Evolutionary conservation across 1,284 basidiomycete species (phyloP).

Genomic region (Apiotrichum montevideense): DNA sequence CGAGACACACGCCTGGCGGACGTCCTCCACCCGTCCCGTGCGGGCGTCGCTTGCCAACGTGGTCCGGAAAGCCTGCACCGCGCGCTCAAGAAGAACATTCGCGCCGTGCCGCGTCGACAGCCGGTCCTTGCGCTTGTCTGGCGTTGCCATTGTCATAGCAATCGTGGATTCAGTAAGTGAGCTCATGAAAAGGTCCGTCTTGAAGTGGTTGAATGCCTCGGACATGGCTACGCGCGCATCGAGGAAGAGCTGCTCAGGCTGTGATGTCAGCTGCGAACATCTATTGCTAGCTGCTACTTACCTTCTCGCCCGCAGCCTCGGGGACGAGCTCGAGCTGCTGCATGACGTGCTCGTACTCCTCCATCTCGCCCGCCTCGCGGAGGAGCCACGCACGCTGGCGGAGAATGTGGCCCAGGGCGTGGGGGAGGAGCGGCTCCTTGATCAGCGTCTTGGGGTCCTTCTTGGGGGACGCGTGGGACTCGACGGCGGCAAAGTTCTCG

Average conservation of each 20-base stretch:
- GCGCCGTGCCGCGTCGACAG: slow-evolving; percentile 57
- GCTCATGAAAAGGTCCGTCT: slow-evolving; percentile 75
- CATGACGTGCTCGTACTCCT: slow-evolving; percentile 54
- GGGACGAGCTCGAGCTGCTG: slow-evolving; percentile 48
- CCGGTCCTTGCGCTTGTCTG: slow-evolving; percentile 49
- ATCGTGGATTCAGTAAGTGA: slow-evolving; percentile 80
- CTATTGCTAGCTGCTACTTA: slow-evolving; percentile 12
- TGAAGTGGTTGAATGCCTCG: slow-evolving; percentile 67
- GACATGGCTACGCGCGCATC: slow-evolving; percentile 68
- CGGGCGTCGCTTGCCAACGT: slow-evolving; percentile 57
- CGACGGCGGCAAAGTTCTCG: slow-evolving; percentile 27
- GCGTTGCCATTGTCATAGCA: slow-evolving; percentile 72
- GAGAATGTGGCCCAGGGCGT: slow-evolving; percentile 60
- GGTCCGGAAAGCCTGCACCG: slow-evolving; percentile 64
- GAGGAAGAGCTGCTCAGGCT: slow-evolving; percentile 67
- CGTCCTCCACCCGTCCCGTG: slow-evolving; percentile 60
- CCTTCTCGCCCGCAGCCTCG: slow-evolving; percentile 22
- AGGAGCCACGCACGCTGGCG: slow-evolving; percentile 71
- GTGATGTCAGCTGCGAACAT: not conserved
- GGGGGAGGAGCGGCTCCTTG: slow-evolving; percentile 61
- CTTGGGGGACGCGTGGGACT: slow-evolving; percentile 47
- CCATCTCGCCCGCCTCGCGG: slow-evolving; percentile 55
- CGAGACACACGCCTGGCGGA: slow-evolving; percentile 66
- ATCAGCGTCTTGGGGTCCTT: slow-evolving; percentile 46
- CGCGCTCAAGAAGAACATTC: slow-evolving; percentile 56